Percentiles rank a stretch among this genome's conserved stretches.
These are phyloP conservation scores for Radiomyces spectabilis DNA, from an alignment of 192 early-diverging fungal genomes.

Conservation along the genomic window DNA sequence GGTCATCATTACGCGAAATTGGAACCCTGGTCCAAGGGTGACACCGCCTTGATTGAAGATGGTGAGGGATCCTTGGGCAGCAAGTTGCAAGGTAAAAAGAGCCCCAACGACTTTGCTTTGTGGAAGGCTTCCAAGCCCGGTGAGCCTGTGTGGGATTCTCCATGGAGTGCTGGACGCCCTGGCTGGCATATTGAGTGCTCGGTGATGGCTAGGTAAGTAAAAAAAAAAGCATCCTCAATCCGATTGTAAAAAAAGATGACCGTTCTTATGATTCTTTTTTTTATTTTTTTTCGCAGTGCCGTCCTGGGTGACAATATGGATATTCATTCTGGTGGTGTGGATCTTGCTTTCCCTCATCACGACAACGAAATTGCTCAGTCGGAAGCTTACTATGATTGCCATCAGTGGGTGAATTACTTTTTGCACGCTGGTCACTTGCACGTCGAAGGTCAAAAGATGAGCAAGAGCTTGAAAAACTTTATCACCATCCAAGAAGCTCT, in stretches of 20 bases:
- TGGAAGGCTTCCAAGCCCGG: constrained; percentile 94
- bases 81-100: constrained; percentile 60
- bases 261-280: not conserved
- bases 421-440: constrained; percentile 93
- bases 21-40: constrained; percentile 81
- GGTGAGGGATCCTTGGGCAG: constrained; percentile 84
- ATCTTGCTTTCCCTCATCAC: constrained; percentile 97
- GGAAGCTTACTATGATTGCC: constrained; percentile 83
- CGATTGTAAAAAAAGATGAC: not conserved
- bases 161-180: constrained; percentile 90
- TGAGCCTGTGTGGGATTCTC: constrained; percentile 89
- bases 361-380: constrained; percentile 97
- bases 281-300: constrained; percentile 39
- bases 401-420: constrained; percentile 99
- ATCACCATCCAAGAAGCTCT: constrained; percentile 89
- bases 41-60: constrained; percentile 74
- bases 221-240: too few relatives aligned
- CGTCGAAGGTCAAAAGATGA: constrained; percentile 96
- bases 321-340: constrained; percentile 93
- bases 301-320: constrained; percentile 84
- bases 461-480: constrained; percentile 98
- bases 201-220: constrained; percentile 72
- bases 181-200: constrained; percentile 99
- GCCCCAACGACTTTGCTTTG: constrained; percentile 83
- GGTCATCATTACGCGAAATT: constrained; percentile 93